Percentiles rank a stretch among this genome's conserved stretches.
These are phyloP conservation scores for Pisolithus marmoratus DNA, from an alignment of 768 basidiomycete genomes.

Conservation along the genomic window DNA sequence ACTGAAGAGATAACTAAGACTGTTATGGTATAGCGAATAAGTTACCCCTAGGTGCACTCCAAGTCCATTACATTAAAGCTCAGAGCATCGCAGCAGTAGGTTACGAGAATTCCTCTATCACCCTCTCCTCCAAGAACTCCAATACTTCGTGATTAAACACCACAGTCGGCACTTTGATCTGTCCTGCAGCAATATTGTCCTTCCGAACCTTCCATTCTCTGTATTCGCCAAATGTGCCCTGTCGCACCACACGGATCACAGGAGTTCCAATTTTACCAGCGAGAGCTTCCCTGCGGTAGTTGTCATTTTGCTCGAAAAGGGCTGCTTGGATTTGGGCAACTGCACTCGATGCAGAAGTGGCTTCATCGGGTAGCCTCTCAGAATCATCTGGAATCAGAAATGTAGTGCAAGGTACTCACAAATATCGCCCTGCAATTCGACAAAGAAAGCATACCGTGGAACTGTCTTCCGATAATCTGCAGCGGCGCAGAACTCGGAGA, in stretches of 20 bases:
- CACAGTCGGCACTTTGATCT: constrained; percentile 17
- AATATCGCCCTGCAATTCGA: constrained; percentile 8
- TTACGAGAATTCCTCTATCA: constrained; percentile 9
- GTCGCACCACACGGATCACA: constrained; percentile 11
- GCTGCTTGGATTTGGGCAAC: constrained; percentile 5
- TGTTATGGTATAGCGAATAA: no score
- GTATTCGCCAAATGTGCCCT: constrained; percentile 16
- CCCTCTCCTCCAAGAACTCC: constrained; percentile 13
- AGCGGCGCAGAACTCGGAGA: constrained; percentile 19
- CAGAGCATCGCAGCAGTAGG: not conserved
- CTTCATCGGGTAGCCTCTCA: not conserved
- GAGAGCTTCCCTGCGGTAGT: constrained; percentile 9
- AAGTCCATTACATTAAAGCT: no score
- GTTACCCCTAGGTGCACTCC: no score
- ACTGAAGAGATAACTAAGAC: no score
- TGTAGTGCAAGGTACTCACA: constrained; percentile 2
- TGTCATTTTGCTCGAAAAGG: constrained; percentile 12
- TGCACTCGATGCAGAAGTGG: not conserved
- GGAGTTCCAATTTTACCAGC: constrained; percentile 7
- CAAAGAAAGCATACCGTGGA: constrained; percentile 16
- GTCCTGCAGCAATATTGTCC: constrained; percentile 12
- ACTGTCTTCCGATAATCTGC: constrained; percentile 13
- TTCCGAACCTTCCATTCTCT: constrained; percentile 14
- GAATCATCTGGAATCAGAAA: not conserved
- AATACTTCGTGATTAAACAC: constrained; percentile 8